These are phyloP conservation scores for Torulaspora pretoriensis DNA, from an alignment of 1,139 yeast genomes.

Conservation along the genomic window DNA sequence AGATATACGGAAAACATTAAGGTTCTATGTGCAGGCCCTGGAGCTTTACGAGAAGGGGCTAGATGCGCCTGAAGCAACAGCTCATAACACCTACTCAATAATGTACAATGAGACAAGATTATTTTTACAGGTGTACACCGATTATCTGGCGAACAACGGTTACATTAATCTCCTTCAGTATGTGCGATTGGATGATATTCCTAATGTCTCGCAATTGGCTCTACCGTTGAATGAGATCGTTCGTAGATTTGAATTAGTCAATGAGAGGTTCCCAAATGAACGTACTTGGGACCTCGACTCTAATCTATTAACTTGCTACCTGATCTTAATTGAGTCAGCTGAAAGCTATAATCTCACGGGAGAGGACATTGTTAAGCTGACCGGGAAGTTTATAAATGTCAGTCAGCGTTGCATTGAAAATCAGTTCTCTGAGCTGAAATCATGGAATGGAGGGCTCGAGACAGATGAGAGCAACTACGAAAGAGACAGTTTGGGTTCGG, in stretches of 20 bases:
- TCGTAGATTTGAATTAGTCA: slow-evolving; percentile 23
- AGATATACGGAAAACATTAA: slow-evolving; percentile 33
- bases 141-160: slow-evolving; percentile 31
- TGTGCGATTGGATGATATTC: slow-evolving; percentile 27
- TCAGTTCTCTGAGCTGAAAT: slow-evolving; percentile 23
- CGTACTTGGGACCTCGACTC: slow-evolving; percentile 35
- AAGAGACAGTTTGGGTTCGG: not conserved
- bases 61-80: slow-evolving; percentile 17
- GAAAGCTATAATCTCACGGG: slow-evolving; percentile 16
- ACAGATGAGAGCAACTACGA: slow-evolving; percentile 1
- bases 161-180: slow-evolving; percentile 32
- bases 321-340: slow-evolving; percentile 25
- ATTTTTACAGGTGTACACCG: slow-evolving; percentile 30
- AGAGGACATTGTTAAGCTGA: slow-evolving; percentile 17
- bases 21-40: slow-evolving; percentile 29
- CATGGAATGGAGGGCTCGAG: slow-evolving; percentile 14
- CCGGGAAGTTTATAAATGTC: slow-evolving; percentile 16
- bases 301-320: slow-evolving; percentile 31
- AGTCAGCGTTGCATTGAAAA: slow-evolving; percentile 15
- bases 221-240: slow-evolving; percentile 24
- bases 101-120: slow-evolving; percentile 33
- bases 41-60: slow-evolving; percentile 29
- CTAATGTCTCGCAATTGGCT: slow-evolving; percentile 17
- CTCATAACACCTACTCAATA: slow-evolving; percentile 27
- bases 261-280: slow-evolving; percentile 18